phyloP scores from a whole-genome alignment of 2,329 filamentous ascomycete genomes.

The Aspergillus sp. region DNA sequence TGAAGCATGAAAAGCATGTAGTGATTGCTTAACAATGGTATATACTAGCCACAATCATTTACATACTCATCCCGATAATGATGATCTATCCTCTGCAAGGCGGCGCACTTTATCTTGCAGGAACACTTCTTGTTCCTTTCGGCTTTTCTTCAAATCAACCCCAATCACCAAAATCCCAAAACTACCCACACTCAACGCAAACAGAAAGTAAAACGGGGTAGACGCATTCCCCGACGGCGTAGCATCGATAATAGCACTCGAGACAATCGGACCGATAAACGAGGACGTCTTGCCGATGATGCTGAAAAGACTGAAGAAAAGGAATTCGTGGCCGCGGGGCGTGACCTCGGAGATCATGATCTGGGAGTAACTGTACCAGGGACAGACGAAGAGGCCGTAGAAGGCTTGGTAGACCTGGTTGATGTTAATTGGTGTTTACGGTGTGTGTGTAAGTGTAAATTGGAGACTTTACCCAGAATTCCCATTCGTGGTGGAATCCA shows the following conservation, averaged over 20 bases:
- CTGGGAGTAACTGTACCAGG: constrained; percentile 67
- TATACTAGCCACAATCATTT: too few species aligned
- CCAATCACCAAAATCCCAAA: constrained; percentile 51
- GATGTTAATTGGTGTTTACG: neutral
- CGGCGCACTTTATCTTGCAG: constrained; percentile 32
- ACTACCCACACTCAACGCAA: constrained; percentile 54
- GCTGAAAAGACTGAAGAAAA: constrained; percentile 66
- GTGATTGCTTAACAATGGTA: too few species aligned
- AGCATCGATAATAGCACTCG: constrained; percentile 63
- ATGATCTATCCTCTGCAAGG: neutral
- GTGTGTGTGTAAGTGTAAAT: neutral
- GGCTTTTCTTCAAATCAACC: constrained; percentile 58
- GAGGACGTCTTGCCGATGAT: constrained; percentile 65
- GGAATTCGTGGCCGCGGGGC: constrained; percentile 62
- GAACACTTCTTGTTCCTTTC: constrained; percentile 55
- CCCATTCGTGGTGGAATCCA: constrained; percentile 51
- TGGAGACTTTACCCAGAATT: constrained; percentile 41
- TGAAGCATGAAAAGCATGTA: too few species aligned
- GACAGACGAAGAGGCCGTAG: constrained; percentile 63
- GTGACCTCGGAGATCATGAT: constrained; percentile 69
- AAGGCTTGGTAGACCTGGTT: constrained; percentile 44
- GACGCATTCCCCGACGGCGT: constrained; percentile 51
- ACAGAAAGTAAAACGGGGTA: constrained; percentile 63
- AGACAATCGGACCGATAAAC: constrained; percentile 66
- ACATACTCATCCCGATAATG: neutral